phyloP scores from a whole-genome alignment of 352 stramenopile species.

The Phytophthora podocarpi region DNA sequence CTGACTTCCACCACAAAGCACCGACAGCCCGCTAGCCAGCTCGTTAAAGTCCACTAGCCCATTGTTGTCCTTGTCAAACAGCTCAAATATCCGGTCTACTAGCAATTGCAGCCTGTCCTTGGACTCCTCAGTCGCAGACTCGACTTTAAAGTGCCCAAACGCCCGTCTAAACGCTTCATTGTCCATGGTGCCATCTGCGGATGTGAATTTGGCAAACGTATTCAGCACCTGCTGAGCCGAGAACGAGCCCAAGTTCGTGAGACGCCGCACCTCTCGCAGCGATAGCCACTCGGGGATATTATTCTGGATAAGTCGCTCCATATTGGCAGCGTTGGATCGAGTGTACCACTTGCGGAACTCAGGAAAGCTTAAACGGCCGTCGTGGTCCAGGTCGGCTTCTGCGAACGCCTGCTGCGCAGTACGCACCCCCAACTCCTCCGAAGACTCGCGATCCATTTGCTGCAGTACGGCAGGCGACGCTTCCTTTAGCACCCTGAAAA shows the following conservation, averaged over 20 bases:
- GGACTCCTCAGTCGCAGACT: conserved; percentile 15
- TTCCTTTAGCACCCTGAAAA: conserved; percentile 87
- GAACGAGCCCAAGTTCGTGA: conserved; percentile 79
- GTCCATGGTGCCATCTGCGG: conserved; percentile 70
- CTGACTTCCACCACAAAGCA: conserved; percentile 73
- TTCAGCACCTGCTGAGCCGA: conserved; percentile 78
- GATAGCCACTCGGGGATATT: conserved; percentile 81
- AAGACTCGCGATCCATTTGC: conserved; percentile 55
- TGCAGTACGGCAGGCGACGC: conserved; percentile 55
- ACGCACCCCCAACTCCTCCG: conserved; percentile 60
- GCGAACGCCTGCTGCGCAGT: conserved; percentile 80
- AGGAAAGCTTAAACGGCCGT: conserved; percentile 70
- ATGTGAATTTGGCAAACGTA: conserved; percentile 73
- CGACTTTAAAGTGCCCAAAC: conserved; percentile 57
- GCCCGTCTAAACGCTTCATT: conserved; percentile 66
- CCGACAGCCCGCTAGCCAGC: conserved; percentile 75
- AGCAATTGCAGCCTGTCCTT: conserved; percentile 60
- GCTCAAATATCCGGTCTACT: conserved; percentile 76
- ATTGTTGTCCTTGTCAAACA: conserved; percentile 87
- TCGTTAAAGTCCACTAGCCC: conserved; percentile 84
- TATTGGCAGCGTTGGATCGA: conserved; percentile 70
- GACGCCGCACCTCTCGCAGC: conserved; percentile 70
- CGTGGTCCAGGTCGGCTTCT: conserved; percentile 71
- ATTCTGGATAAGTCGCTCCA: conserved; percentile 81
- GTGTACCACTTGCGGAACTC: conserved; percentile 89